Conservation (phyloP, 805 yeast genomes). For the Saccharomycopsis sp. region DNA sequence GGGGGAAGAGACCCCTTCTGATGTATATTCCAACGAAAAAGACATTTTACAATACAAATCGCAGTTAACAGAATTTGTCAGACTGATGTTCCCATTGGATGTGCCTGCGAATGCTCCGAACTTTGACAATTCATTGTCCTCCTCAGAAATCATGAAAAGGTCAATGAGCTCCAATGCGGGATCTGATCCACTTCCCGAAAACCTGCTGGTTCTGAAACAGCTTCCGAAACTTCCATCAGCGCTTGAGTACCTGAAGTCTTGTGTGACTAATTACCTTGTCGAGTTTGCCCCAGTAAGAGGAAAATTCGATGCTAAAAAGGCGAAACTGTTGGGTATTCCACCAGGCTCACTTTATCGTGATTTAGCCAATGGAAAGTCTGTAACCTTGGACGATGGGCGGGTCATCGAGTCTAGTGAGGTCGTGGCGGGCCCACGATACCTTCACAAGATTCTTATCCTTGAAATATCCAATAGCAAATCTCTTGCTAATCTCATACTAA, state of each 20-base stretch:
- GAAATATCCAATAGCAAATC: constrained; percentile 60
- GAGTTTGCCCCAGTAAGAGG: constrained; percentile 66
- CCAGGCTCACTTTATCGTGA: constrained; percentile 50
- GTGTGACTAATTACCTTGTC: constrained; percentile 60
- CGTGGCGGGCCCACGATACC: constrained; percentile 48
- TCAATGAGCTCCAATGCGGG: no score
- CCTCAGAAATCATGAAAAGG: constrained; percentile 17
- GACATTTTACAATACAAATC: background rate
- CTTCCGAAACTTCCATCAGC: constrained; percentile 25
- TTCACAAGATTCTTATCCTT: constrained; percentile 53
- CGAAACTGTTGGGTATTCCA: constrained; percentile 59
- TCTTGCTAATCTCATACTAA: constrained; percentile 27
- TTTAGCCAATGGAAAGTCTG: constrained; percentile 51
- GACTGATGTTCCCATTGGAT: constrained; percentile 47
- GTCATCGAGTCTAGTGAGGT: constrained; percentile 63
- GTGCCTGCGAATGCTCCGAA: constrained; percentile 32
- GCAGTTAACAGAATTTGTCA: background rate
- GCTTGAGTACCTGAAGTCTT: constrained; percentile 7
- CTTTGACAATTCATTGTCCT: constrained; percentile 23
- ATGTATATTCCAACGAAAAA: constrained; percentile 28
- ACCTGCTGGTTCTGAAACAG: constrained; percentile 30
- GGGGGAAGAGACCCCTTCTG: background rate
- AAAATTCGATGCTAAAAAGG: constrained; percentile 57
- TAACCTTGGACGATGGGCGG: constrained; percentile 51
- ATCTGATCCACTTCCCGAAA: constrained; percentile 30